Conservation (phyloP, 441 rosid species). For the Pelargonium australe region DNA sequence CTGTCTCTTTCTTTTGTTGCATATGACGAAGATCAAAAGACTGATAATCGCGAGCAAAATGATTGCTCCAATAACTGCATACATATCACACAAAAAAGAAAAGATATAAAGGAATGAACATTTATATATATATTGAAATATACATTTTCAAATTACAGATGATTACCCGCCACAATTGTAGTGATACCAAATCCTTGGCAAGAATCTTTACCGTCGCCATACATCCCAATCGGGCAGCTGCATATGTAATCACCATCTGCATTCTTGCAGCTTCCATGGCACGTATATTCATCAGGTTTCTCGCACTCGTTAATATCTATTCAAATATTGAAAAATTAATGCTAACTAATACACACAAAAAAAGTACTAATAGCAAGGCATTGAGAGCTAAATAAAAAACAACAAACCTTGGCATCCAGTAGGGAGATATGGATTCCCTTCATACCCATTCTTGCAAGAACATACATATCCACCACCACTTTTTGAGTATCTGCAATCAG, state of each 20-base stretch:
- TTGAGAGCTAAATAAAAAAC: too few relatives aligned
- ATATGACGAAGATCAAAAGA: conserved; percentile 9
- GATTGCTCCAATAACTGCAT: conserved; percentile 17
- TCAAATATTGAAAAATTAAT: neutral
- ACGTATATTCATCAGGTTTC: neutral
- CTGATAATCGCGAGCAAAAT: too few relatives aligned
- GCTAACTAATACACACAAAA: too few relatives aligned
- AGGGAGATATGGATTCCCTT: conserved; percentile 19
- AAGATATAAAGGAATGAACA: neutral
- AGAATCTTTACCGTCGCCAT: conserved; percentile 17
- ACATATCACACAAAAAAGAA: neutral
- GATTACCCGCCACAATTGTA: too few relatives aligned
- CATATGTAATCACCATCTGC: conserved; percentile 12
- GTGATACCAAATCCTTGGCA: conserved; percentile 1
- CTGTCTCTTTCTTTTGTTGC: conserved; percentile 11
- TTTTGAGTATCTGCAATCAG: neutral
- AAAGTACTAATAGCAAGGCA: too few relatives aligned
- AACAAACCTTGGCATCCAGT: conserved; percentile 21
- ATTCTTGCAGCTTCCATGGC: conserved; percentile 10
- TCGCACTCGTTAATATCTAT: conserved; percentile 8
- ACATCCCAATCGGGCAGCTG: conserved; percentile 15
- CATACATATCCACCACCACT: neutral
- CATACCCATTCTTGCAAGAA: neutral
- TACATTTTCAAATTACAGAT: too few relatives aligned
- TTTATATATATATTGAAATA: too few relatives aligned